Percentiles rank a stretch among this genome's conserved stretches.
Evolutionary conservation across 345 rosid species (phyloP).

Genomic region (Eucalyptus regnans): DNA sequence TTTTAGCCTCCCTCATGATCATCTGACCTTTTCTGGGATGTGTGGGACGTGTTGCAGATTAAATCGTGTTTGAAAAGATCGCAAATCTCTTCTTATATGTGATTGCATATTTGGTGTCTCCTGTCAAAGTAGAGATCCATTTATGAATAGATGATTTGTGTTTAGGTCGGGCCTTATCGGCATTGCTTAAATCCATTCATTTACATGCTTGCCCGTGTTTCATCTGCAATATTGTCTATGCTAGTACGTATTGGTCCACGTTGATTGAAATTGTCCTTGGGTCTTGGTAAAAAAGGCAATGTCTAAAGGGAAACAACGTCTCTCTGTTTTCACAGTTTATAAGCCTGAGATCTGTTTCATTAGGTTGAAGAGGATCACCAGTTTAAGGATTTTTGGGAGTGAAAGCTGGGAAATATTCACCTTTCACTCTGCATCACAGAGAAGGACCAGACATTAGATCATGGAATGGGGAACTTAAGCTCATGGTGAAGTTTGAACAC

Average conservation of each 20-base stretch:
- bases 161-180: neutral
- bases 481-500: neutral
- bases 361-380: neutral
- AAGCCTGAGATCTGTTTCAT: neutral
- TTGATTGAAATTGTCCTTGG: neutral
- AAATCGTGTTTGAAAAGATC: neutral
- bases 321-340: neutral
- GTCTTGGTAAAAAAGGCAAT: neutral
- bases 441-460: neutral
- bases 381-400: neutral
- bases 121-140: neutral
- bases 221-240: neutral
- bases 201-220: neutral
- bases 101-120: neutral
- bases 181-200: neutral
- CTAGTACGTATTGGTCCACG: neutral
- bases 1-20: neutral
- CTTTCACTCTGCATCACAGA: neutral
- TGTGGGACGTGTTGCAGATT: neutral
- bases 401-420: neutral
- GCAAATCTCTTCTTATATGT: neutral
- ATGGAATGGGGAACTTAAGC: neutral
- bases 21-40: neutral
- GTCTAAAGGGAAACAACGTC: neutral
- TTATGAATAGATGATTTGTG: neutral